Evolutionary conservation across 306 rosid genomes (phyloP).

Genomic region (Luffa aegyptiaca): DNA sequence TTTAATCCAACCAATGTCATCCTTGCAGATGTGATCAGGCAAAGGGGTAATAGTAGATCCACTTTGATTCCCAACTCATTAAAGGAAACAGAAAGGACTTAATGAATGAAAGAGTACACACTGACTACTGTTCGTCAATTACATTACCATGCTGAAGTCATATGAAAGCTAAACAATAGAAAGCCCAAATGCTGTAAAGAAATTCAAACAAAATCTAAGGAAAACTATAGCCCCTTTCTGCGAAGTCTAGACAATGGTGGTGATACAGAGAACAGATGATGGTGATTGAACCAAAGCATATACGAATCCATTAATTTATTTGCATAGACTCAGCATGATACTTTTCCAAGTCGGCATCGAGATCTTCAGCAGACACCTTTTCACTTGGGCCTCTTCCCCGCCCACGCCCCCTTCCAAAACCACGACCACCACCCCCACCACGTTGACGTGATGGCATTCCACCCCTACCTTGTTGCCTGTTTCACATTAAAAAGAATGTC

Average conservation of each 20-base stretch:
- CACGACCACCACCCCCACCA: conserved; percentile 42
- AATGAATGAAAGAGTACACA: conserved; percentile 28
- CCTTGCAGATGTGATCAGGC: conserved; percentile 5
- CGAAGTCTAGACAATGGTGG: not conserved
- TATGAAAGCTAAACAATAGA: not conserved
- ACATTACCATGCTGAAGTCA: not conserved
- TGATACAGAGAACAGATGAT: not conserved
- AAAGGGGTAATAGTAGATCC: not conserved
- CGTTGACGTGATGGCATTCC: conserved; percentile 42
- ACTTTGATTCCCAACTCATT: conserved; percentile 7
- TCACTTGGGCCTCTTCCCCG: conserved; percentile 34
- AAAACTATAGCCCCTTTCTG: conserved; percentile 3
- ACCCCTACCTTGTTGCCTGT: conserved; percentile 63
- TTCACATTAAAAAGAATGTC: conserved; percentile 4
- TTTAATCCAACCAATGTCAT: not conserved
- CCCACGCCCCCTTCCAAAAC: conserved; percentile 38
- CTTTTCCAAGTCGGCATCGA: conserved; percentile 91
- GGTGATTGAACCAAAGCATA: not conserved
- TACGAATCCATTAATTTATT: conserved; percentile 21
- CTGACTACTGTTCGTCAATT: conserved; percentile 8
- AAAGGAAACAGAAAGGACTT: conserved; percentile 25
- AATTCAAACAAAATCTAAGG: not conserved
- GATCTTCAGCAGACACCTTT: conserved; percentile 82
- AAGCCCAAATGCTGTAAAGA: not conserved
- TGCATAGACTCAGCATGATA: conserved; percentile 85